These are phyloP conservation scores for Scheffersomyces quercinus DNA, from an alignment of 1,139 yeast species.

Conservation along the genomic window DNA sequence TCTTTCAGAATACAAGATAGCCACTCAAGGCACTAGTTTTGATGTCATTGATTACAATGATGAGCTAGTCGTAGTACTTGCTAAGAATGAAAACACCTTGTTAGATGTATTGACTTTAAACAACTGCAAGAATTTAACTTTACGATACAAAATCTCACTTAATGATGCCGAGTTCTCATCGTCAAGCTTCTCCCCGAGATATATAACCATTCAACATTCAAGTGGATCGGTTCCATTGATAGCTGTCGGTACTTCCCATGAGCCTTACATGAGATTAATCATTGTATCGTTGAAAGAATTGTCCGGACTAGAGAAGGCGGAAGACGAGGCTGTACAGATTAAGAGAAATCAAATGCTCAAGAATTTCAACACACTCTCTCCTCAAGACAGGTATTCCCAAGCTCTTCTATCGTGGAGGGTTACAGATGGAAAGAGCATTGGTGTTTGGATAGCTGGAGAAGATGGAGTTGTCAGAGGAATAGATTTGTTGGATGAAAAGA, in stretches of 20 bases:
- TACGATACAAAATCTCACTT: conserved; percentile 54
- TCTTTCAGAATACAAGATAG: conserved; percentile 4
- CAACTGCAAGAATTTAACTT: conserved; percentile 11
- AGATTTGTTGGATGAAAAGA: conserved; percentile 35
- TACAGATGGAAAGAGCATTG: conserved; percentile 31
- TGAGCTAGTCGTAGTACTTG: conserved; percentile 47
- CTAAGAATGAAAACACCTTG: conserved; percentile 62
- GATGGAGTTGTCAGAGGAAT: conserved; percentile 66
- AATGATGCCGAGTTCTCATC: conserved; percentile 78
- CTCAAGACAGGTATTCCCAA: conserved; percentile 71
- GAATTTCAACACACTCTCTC: conserved; percentile 60
- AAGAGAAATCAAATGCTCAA: conserved; percentile 49
- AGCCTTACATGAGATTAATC: conserved; percentile 71
- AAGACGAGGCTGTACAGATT: conserved; percentile 12
- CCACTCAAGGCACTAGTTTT: conserved; percentile 36
- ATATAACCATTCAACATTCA: conserved; percentile 30
- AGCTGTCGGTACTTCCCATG: conserved; percentile 70
- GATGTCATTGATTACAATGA: conserved; percentile 28
- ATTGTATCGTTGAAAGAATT: conserved; percentile 44
- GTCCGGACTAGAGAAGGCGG: background rate
- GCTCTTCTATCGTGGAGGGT: conserved; percentile 48
- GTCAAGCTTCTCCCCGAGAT: conserved; percentile 63
- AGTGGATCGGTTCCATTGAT: conserved; percentile 27
- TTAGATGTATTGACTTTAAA: conserved; percentile 43
- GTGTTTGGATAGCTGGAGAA: conserved; percentile 71